phyloP scores from a whole-genome alignment of 73 alveolate genomes.

The Uronychia binucleata region DNA sequence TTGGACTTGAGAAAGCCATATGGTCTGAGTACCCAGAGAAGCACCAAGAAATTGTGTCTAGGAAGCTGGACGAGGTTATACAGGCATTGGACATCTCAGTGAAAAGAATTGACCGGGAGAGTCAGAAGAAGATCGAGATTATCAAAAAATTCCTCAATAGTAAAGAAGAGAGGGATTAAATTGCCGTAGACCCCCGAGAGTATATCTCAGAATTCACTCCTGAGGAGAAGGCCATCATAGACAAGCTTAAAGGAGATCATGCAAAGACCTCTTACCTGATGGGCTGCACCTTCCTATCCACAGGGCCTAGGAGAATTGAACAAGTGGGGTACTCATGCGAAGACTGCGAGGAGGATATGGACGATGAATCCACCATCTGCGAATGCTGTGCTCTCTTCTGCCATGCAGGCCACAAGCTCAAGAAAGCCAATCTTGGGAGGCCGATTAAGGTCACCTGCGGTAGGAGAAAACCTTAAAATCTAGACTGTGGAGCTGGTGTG shows the following conservation, averaged over 20 bases:
- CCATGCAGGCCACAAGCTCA: not conserved
- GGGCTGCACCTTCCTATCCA: not conserved
- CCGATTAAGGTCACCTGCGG: not conserved
- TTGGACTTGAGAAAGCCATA: not conserved
- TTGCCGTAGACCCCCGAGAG: not conserved
- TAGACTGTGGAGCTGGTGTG: not conserved
- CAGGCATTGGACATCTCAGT: not conserved
- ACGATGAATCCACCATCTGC: not conserved
- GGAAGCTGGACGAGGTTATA: not conserved
- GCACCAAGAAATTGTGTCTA: not conserved
- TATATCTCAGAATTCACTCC: not conserved
- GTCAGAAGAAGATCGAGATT: not conserved
- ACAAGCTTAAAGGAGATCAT: not conserved
- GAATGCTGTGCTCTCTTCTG: not conserved
- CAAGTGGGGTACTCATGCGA: not conserved
- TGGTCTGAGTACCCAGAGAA: not conserved
- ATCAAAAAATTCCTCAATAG: too few relatives aligned
- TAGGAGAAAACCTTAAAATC: not conserved
- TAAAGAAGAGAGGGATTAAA: not conserved
- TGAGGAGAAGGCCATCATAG: not conserved
- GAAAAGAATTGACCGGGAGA: not conserved
- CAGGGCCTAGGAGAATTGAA: not conserved
- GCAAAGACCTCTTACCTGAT: not conserved
- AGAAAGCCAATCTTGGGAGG: not conserved
- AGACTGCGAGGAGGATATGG: not conserved